Evolutionary conservation across 805 yeast genomes (phyloP).

Genomic region (Wickerhamiella lipophila): DNA sequence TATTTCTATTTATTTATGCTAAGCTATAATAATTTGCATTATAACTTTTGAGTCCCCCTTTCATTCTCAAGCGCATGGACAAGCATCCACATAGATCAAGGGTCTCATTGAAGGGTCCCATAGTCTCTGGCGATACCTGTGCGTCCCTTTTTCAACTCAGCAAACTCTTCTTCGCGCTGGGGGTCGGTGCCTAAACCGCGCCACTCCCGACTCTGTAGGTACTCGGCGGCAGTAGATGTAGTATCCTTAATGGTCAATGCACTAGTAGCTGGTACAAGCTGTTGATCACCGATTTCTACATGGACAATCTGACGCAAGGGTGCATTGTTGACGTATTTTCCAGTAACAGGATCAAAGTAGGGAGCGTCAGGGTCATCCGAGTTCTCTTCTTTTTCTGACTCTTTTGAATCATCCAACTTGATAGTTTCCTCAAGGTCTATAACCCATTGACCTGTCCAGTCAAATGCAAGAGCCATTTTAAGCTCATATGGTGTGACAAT

Average conservation of each 20-base stretch:
- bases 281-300: slow-evolving; percentile 43
- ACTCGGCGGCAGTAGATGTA: slow-evolving; percentile 76
- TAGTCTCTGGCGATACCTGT: slow-evolving; percentile 88
- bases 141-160: slow-evolving; percentile 68
- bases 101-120: too few relatives aligned
- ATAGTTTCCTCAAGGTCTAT: slow-evolving; percentile 58
- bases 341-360: slow-evolving; percentile 79
- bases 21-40: too few relatives aligned
- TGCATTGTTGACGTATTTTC: slow-evolving; percentile 54
- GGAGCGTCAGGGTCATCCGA: slow-evolving; percentile 51
- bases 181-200: slow-evolving; percentile 67
- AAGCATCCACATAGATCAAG: too few relatives aligned
- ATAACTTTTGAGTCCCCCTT: too few relatives aligned
- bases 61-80: too few relatives aligned
- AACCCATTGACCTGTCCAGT: slow-evolving; percentile 93
- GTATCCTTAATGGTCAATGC: slow-evolving; percentile 56
- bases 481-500: slow-evolving; percentile 90
- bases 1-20: background rate
- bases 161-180: slow-evolving; percentile 41
- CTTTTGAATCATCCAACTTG: slow-evolving; percentile 19
- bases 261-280: slow-evolving; percentile 20
- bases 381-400: slow-evolving; percentile 19
- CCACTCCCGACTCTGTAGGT: slow-evolving; percentile 64
- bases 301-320: slow-evolving; percentile 64
- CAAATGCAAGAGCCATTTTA: slow-evolving; percentile 61